Evolutionary conservation across 306 rosid genomes (phyloP).

Genomic region (Nissolia schottii): DNA sequence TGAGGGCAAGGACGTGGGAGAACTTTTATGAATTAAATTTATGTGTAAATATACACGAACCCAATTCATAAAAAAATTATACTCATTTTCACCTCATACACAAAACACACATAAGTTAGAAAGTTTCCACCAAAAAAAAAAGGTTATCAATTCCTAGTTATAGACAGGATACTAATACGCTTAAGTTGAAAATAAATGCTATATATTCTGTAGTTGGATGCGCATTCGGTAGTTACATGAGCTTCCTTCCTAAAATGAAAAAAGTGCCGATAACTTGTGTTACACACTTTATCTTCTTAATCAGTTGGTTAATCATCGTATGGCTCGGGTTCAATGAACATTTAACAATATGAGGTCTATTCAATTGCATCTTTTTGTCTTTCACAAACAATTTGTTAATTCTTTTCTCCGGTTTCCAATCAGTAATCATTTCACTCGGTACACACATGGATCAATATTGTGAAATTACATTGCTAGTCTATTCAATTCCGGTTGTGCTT

Average conservation of each 20-base stretch:
- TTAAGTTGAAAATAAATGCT: too few species aligned
- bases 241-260: too few species aligned
- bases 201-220: not conserved
- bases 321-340: conserved; percentile 16
- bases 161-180: too few species aligned
- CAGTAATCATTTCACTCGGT: not conserved
- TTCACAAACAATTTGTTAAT: not conserved
- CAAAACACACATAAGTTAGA: not conserved
- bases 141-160: not conserved
- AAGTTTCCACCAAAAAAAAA: not conserved
- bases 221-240: not conserved
- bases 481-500: conserved; percentile 22
- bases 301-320: conserved; percentile 23
- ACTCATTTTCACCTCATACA: too few species aligned
- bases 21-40: too few species aligned
- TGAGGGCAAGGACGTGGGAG: too few species aligned
- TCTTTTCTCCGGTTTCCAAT: not conserved
- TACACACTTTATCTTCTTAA: conserved; percentile 15
- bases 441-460: conserved; percentile 10
- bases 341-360: conserved; percentile 12
- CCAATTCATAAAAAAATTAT: too few species aligned
- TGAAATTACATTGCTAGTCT: conserved; percentile 11
- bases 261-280: conserved; percentile 16
- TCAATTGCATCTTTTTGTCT: not conserved
- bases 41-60: too few species aligned